Evolutionary conservation across 352 stramenopile species (phyloP).

Genomic region (Aphanomyces astaci): DNA sequence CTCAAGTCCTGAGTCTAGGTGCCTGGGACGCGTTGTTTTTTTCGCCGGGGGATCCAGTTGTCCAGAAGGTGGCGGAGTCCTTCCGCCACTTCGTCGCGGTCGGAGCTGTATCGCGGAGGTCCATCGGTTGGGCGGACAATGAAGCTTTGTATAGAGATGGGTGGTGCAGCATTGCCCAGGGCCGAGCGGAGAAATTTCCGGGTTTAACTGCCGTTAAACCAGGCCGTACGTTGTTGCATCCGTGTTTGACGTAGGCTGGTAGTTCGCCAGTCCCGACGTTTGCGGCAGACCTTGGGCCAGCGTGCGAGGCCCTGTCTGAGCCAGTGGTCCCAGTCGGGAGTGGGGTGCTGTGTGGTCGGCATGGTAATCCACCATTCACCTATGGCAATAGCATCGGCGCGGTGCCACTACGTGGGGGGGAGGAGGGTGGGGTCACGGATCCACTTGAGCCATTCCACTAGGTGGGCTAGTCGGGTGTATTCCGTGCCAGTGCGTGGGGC

Average conservation of each 20-base stretch:
- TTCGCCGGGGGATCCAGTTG: neutral
- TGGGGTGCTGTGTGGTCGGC: neutral
- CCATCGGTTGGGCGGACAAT: neutral
- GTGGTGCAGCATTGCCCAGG: too few relatives aligned
- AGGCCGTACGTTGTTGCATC: too few relatives aligned
- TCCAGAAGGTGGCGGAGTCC: neutral
- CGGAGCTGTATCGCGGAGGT: neutral
- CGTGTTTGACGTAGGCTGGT: too few relatives aligned
- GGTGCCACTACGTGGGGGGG: neutral
- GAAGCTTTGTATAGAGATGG: too few relatives aligned
- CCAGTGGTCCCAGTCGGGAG: neutral
- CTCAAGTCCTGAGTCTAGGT: neutral
- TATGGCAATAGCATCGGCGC: neutral
- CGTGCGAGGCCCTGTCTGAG: neutral
- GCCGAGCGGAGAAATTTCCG: too few relatives aligned
- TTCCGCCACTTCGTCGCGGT: neutral
- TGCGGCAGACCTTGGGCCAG: too few relatives aligned
- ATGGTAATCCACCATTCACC: neutral
- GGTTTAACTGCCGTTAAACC: too few relatives aligned
- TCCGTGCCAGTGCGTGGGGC: too few relatives aligned
- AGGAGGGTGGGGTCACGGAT: neutral
- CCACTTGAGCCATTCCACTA: too few relatives aligned
- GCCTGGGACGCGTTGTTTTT: neutral
- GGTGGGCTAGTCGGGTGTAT: too few relatives aligned
- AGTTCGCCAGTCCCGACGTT: too few relatives aligned